Conservation (phyloP, 179 eudicot genomes). For the Spergularia azorica region DNA sequence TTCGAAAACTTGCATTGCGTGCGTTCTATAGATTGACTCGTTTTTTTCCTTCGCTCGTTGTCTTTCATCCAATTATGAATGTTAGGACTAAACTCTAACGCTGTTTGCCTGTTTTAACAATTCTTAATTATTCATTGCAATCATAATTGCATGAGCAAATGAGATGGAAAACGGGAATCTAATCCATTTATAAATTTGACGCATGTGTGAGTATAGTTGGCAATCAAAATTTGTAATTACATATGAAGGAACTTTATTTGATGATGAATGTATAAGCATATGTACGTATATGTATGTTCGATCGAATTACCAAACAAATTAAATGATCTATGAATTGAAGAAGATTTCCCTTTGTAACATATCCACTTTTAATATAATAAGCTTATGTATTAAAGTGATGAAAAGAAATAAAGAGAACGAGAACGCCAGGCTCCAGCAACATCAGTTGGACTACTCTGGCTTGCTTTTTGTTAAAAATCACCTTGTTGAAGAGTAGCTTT, state of each 20-base stretch:
- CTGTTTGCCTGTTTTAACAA: too few relatives aligned
- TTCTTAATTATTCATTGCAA: too few relatives aligned
- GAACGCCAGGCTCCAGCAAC: slow-evolving; percentile 17
- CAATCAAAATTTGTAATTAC: too few relatives aligned
- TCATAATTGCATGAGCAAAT: too few relatives aligned
- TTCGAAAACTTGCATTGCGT: too few relatives aligned
- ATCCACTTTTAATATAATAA: slow-evolving; percentile 15
- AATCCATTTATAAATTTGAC: too few relatives aligned
- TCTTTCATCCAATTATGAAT: too few relatives aligned
- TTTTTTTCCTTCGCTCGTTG: too few relatives aligned
- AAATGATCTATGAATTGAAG: background rate
- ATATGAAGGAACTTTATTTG: background rate
- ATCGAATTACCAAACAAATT: slow-evolving; percentile 11
- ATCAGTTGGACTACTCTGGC: slow-evolving; percentile 19
- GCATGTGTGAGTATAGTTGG: too few relatives aligned
- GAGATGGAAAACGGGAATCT: too few relatives aligned
- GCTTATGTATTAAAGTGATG: slow-evolving; percentile 23
- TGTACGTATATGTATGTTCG: background rate
- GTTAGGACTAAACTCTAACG: too few relatives aligned
- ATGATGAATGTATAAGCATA: background rate
- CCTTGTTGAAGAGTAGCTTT: slow-evolving; percentile 9
- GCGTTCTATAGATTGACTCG: too few relatives aligned
- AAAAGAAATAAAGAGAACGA: slow-evolving; percentile 10
- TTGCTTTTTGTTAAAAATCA: slow-evolving; percentile 2
- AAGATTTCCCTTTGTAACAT: slow-evolving; percentile 23